Conservation (phyloP, 306 rosid species). For the Pyrus communis region DNA sequence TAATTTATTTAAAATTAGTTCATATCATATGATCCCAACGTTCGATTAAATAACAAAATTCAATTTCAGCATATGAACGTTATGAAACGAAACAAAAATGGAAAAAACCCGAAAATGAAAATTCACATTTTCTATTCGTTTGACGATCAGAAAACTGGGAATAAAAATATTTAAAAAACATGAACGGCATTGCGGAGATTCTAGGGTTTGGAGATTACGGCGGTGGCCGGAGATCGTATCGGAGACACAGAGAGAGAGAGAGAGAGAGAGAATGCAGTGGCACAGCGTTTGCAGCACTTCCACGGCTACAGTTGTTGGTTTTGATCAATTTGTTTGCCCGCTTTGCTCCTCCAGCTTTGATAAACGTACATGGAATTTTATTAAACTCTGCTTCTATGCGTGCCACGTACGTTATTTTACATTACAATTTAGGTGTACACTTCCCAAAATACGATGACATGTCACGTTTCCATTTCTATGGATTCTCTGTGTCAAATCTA, state of each 20-base stretch:
- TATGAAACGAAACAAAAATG: background rate
- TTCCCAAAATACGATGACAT: background rate
- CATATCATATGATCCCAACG: background rate
- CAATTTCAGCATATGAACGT: background rate
- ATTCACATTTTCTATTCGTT: background rate
- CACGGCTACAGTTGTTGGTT: background rate
- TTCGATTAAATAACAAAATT: background rate
- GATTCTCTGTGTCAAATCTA: too few species aligned
- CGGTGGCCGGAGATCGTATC: conserved; percentile 19
- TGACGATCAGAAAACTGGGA: background rate
- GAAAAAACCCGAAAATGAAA: background rate
- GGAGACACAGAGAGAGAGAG: background rate
- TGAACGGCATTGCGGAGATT: background rate
- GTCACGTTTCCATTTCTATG: background rate
- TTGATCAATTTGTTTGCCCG: conserved; percentile 24
- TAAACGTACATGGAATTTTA: background rate
- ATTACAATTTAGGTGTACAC: background rate
- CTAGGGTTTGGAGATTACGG: background rate
- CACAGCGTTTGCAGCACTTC: background rate
- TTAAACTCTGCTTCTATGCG: background rate
- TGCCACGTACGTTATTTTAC: background rate
- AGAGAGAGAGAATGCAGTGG: conserved; percentile 5
- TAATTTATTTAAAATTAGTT: background rate
- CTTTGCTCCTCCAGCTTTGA: conserved; percentile 4
- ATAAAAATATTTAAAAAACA: background rate